phyloP scores from a whole-genome alignment of 208 protist species.

The Acanthamoeba lenticulata region DNA sequence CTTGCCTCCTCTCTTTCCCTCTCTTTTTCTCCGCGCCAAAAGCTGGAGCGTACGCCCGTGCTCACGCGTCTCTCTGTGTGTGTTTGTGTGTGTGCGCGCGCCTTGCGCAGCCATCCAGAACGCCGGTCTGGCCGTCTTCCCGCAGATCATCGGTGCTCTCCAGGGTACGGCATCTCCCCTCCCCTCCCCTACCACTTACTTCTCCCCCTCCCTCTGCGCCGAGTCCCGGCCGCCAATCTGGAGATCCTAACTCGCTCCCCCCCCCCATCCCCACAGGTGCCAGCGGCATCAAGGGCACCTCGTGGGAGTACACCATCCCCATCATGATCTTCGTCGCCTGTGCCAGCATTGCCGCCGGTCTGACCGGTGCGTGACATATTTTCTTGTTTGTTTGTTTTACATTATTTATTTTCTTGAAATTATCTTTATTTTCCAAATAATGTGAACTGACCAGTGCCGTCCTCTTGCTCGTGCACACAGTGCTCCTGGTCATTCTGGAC shows the following conservation, averaged over 20 bases:
- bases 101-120: slow-evolving; percentile 44
- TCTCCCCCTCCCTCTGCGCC: neutral
- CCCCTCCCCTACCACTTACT: neutral
- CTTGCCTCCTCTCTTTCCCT: neutral
- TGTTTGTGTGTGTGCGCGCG: no score
- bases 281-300: neutral
- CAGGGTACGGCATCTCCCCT: neutral
- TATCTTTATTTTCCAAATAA: no score
- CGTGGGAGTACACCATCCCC: slow-evolving; percentile 11
- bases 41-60: neutral
- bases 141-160: slow-evolving; percentile 36
- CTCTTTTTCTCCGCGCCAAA: neutral
- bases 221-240: no score
- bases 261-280: neutral
- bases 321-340: slow-evolving; percentile 57
- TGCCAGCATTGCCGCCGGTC: neutral
- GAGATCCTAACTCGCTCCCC: no score
- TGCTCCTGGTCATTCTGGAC: neutral
- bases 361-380: neutral
- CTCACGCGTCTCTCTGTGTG: neutral
- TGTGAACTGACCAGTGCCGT: no score
- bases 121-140: slow-evolving; percentile 32
- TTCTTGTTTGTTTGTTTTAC: neutral
- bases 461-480: neutral
- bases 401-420: neutral